Evolutionary conservation across 2,329 filamentous ascomycete genomes (phyloP).

Genomic region (Botrytis cinerea): DNA sequence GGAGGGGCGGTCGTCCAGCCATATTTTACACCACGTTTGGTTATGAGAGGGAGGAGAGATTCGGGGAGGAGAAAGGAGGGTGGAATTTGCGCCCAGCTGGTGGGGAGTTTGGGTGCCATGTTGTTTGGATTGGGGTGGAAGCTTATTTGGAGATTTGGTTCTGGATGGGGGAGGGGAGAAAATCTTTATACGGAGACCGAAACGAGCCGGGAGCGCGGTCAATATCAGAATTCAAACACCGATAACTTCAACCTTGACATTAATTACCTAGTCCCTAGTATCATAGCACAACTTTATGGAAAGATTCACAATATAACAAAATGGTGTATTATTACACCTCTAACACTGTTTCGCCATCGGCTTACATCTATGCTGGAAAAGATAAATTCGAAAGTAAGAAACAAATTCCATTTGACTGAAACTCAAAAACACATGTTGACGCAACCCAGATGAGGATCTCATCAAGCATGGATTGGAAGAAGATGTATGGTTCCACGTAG

Average conservation of each 20-base stretch:
- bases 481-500: conserved; percentile 98
- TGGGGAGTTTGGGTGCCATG: conserved; percentile 43
- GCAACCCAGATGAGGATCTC: conserved; percentile 81
- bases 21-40: conserved; percentile 43
- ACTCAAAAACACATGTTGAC: conserved; percentile 16
- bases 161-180: conserved; percentile 21
- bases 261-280: neutral
- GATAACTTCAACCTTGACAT: neutral
- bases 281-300: conserved; percentile 29
- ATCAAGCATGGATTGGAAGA: conserved; percentile 94
- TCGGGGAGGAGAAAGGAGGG: conserved; percentile 40
- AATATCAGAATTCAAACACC: conserved; percentile 39
- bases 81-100: conserved; percentile 40
- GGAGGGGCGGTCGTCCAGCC: conserved; percentile 61
- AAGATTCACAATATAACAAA: conserved; percentile 34
- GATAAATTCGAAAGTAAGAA: conserved; percentile 93
- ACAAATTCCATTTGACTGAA: neutral
- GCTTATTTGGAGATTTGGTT: conserved; percentile 27
- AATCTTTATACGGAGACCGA: conserved; percentile 35
- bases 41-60: conserved; percentile 39
- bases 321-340: conserved; percentile 99
- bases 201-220: conserved; percentile 27
- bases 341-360: conserved; percentile 75
- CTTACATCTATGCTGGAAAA: conserved; percentile 94
- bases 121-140: conserved; percentile 19